Base-by-base conservation (phyloP, 176 grass and related monocot species). In the Oryza rufipogon region DNA sequence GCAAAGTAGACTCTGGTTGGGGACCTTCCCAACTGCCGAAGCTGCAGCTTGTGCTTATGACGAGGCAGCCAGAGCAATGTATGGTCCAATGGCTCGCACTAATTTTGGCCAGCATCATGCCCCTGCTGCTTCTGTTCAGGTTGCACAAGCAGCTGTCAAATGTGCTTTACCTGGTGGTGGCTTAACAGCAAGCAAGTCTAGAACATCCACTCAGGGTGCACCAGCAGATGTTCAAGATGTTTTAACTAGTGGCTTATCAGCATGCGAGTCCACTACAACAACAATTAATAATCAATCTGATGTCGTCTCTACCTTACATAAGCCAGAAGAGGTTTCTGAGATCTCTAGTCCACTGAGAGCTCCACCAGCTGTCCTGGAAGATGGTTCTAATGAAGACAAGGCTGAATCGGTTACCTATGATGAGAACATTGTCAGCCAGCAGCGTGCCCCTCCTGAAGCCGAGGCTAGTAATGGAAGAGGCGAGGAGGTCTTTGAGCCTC, bases 61-160 rank as follows among this genome's bases (percentile, higher is more conserved):
- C 2, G 89, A 92, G 12, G 96, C 96, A 68, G 96, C 96, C 16
- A 92, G 78, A 77, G 91, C 96, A 5, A 96, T 99, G 96, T 96
- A 99, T 73, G 96, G 96, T 19, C 28, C 65, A 0, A 14, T 89
- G 20, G 93, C 96, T 11, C 89, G 81, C 3, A 85, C 92, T 6
- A 99, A 99, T 74, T 90, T 96, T 34, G 87, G 85, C 5, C 44
- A 14, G 25, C 66, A 71, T 68, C 33, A 19, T 64, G 28, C 16
- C 1, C 0, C 25, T 0, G 52, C 38, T 20, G 44, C 76, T 64
- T 39, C 76, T 64, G n/a, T 19, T 12, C 12, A 10, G 52, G 60
- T 47, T 83, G 64, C 47, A 19, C 11, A 64, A 78, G 14, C 30
- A 7, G 69, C 13, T 69, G 61, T 7, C 51, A 25, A 69, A 68